Evolutionary conservation across 139 green algal species (phyloP).

Genomic region (Coccomyxa sp.): DNA sequence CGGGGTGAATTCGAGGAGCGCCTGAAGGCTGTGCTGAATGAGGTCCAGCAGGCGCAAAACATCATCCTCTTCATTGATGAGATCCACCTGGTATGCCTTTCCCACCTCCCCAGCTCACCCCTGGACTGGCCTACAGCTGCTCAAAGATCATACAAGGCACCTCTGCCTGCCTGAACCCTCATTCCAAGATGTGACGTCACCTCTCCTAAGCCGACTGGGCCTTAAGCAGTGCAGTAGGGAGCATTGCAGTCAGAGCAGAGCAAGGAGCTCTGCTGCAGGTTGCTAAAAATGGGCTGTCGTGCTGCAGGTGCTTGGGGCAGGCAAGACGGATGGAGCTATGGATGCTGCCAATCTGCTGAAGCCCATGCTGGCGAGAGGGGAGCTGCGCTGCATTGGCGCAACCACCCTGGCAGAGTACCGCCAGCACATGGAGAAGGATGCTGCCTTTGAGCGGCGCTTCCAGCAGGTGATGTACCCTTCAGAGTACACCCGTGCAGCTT

Average conservation of each 20-base stretch:
- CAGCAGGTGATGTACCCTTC: too few species aligned
- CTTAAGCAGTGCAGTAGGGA: background rate
- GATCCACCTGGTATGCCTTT: constrained; percentile 78
- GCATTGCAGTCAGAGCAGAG: background rate
- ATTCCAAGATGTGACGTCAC: background rate
- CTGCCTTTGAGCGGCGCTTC: constrained; percentile 87
- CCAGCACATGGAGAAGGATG: constrained; percentile 94
- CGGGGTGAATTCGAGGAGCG: constrained; percentile 94
- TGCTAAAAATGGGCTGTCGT: too few species aligned
- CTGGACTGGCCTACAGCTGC: too few species aligned
- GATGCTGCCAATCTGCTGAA: constrained; percentile 96
- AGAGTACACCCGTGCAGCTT: too few species aligned
- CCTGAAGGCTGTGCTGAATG: constrained; percentile 81
- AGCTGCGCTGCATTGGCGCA: constrained; percentile 93
- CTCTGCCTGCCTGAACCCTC: too few species aligned
- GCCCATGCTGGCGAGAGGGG: constrained; percentile 90
- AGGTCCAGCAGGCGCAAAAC: constrained; percentile 62
- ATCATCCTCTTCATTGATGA: constrained; percentile 97
- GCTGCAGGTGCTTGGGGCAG: constrained; percentile 37
- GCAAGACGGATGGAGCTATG: constrained; percentile 80
- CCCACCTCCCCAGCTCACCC: too few species aligned
- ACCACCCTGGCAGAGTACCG: constrained; percentile 90
- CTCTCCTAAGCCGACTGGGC: background rate
- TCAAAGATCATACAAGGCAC: too few species aligned
- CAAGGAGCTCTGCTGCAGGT: too few species aligned